Evolutionary conservation across 1,284 basidiomycete species (phyloP), one percentile per base, ranked within the genome.

Genomic region (Cerioporus squamosus): DNA sequence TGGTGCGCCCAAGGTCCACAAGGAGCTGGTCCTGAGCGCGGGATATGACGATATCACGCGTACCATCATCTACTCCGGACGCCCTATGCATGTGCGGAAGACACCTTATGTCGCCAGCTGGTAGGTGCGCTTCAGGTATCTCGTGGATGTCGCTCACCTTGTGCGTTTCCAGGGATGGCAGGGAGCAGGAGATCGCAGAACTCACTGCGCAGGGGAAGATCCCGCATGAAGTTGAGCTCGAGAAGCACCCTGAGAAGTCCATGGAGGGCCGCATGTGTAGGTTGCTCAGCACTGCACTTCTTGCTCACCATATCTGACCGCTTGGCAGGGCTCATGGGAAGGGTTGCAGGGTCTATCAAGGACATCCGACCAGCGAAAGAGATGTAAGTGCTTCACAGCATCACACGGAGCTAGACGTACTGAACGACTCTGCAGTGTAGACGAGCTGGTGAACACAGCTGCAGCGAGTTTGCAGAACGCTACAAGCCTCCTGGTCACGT

Each of bases 61-160:
- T 44, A 94, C 93, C 0, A 72, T 93, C 15, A 84, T 95, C 59
- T 95, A 91, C 74, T 87, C 87, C 42, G 94, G 95, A 9, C 84
- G 95, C 44, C 95, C 95, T 0, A 81, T 97, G 77, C 88, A 86
- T 61, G 91, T 95, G 15, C 77, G 88, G 60, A 90, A 85, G 74
- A 90, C 93, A 2, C 81, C 86, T 2, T 95, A 94, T 71, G 84
- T 94, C 46, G 72, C 74, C 10, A 82, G 87, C 71, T 88, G 86
- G 85, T 82, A 71, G 62, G 82, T 74, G 33, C 10, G 33, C 33
- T 36, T 15, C 14, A 1, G 3, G 33, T 12, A 4, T 15, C 9
- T 36, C 33, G 14, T 36, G 33, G 14, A 36, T 12, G 10, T 12
- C 33, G 33, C 33, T 36, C 8, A 36, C 33, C 14, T 36, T 2